These are phyloP conservation scores for Bassia scoparia DNA, from an alignment of 148 eudicot species.

Conservation along the genomic window DNA sequence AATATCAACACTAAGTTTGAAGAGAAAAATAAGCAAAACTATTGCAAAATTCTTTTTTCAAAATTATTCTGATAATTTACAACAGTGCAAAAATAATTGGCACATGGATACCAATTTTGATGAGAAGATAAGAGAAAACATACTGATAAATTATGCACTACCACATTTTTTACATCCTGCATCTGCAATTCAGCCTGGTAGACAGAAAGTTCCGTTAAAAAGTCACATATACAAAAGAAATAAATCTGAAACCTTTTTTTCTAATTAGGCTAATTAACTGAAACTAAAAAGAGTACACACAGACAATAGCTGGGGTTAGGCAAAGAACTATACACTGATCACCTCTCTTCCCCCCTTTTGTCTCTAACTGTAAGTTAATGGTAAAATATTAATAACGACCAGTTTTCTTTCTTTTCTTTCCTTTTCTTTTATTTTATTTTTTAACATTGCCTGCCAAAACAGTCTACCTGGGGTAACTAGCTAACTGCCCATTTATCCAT, in stretches of 20 bases:
- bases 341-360: background rate
- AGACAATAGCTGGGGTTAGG: too few relatives aligned
- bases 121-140: slow-evolving; percentile 22
- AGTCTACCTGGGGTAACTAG: background rate
- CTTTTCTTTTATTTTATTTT: too few relatives aligned
- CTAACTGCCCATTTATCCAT: too few relatives aligned
- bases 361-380: background rate
- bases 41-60: too few relatives aligned
- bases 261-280: background rate
- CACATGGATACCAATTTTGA: background rate
- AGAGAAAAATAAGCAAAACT: background rate
- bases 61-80: background rate
- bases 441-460: too few relatives aligned
- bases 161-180: slow-evolving; percentile 84
- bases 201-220: slow-evolving; percentile 4
- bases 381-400: background rate
- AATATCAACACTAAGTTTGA: background rate
- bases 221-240: background rate
- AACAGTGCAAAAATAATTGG: background rate
- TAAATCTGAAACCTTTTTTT: background rate
- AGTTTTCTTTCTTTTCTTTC: too few relatives aligned
- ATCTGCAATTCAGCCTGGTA: slow-evolving; percentile 82
- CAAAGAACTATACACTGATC: too few relatives aligned
- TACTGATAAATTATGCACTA: slow-evolving; percentile 95
- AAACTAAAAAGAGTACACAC: too few relatives aligned